These are phyloP conservation scores for Suillus variegatus DNA, from an alignment of 768 basidiomycete species.

Conservation along the genomic window DNA sequence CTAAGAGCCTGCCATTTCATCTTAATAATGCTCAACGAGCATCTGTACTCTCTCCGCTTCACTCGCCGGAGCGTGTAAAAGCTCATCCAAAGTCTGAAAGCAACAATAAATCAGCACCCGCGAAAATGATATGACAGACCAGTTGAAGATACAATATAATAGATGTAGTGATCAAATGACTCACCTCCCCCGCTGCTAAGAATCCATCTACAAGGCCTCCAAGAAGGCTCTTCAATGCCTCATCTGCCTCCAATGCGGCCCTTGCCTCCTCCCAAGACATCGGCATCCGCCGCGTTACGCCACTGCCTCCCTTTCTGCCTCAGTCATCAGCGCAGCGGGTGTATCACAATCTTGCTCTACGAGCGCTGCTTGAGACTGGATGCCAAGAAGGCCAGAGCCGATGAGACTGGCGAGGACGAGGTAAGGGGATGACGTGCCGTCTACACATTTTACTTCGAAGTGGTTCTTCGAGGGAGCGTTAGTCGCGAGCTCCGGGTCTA, in stretches of 20 bases:
- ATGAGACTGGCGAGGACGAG: conserved; percentile 58
- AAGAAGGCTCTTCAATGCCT: conserved; percentile 39
- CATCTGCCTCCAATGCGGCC: conserved; percentile 36
- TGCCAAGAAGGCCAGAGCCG: conserved; percentile 53
- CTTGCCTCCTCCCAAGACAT: conserved; percentile 51
- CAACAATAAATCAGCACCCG: background rate
- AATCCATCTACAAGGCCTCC: conserved; percentile 49
- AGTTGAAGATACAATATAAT: background rate
- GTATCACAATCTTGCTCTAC: conserved; percentile 38
- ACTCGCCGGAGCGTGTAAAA: background rate
- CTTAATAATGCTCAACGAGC: conserved; percentile 1
- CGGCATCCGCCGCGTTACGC: conserved; percentile 55
- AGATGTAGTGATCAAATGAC: background rate
- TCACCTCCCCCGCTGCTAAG: conserved; percentile 53
- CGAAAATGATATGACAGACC: background rate
- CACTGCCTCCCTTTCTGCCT: conserved; percentile 40
- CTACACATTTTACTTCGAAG: conserved; percentile 63
- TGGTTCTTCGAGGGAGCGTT: conserved; percentile 53
- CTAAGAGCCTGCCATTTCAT: background rate
- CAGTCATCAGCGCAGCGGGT: conserved; percentile 45
- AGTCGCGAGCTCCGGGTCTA: background rate
- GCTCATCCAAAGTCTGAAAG: background rate
- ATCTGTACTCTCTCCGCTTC: background rate
- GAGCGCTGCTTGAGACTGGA: conserved; percentile 42
- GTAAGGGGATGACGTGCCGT: conserved; percentile 65